Base-by-base conservation (phyloP, 345 rosid species). In the Melaleuca alternifolia region DNA sequence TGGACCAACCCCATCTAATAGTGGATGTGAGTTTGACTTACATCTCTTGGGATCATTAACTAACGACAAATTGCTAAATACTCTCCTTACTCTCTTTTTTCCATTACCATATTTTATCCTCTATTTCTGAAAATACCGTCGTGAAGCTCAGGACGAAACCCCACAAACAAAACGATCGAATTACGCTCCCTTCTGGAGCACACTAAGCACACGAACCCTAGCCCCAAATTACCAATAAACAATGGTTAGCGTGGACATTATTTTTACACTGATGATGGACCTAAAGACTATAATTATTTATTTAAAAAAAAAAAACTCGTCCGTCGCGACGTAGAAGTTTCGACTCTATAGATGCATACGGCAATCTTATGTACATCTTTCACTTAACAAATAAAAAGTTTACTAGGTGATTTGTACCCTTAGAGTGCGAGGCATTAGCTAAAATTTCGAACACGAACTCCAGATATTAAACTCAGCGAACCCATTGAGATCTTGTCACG, bases 341-440 rank as follows among this genome's bases (percentile, higher is more conserved):
- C 5, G 15, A 30, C 15, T 62, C 0, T 62, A 2, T 62, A 3
- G 44, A 7, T 62, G 20, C 44, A 30, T 62, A 3, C 44, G 0
- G 44, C 0, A 0, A 30, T 15, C 76, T 62, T 30, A 18, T 5
- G 6, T n/a, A 28, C 37, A 16, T 61, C 75, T 0, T 6, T 10
- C 15, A 28, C 15, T 61, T 30, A 0, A 28, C 21, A 37, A 28
- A 6, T 28, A 28, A 62, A 62, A 30, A 28, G 44, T 62, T 62
- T 62, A 14, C 0, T 62, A 9, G 11, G 9, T 30, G 21, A n/a
- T 62, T 62, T 30, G 13, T 2, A 65, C 16, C 41, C 15, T 65
- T 33, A 65, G 24, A 65, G 46, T 9, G 79, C 46, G 20, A 65
- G 3, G 6, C 18, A 65, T 1, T 37, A 65, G 33, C 21, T 71